Evolutionary conservation across 352 stramenopile species (phyloP).

Genomic region (Phytophthora tubulina): DNA sequence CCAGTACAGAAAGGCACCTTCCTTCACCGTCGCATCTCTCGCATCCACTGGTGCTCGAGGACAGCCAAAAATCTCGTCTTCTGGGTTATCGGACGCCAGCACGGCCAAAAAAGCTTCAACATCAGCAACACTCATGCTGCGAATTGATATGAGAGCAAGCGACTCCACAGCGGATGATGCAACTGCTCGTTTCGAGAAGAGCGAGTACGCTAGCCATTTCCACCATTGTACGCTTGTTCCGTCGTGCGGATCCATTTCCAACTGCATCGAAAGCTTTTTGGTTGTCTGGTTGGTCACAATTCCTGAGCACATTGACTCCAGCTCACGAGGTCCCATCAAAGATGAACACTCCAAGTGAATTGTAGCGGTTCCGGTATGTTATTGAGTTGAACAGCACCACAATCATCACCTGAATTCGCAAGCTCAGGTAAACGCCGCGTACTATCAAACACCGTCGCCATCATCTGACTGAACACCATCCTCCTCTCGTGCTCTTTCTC

Average conservation of each 20-base stretch:
- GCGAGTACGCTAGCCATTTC: conserved; percentile 25
- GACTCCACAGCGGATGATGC: conserved; percentile 9
- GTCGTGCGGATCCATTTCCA: background rate
- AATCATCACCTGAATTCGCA: background rate
- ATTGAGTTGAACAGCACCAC: background rate
- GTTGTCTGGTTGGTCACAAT: conserved; percentile 25
- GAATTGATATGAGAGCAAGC: conserved; percentile 7
- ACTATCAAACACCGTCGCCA: conserved; percentile 14
- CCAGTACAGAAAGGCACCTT: conserved; percentile 9
- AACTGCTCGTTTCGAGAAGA: conserved; percentile 22
- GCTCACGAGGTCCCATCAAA: background rate
- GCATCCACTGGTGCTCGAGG: background rate
- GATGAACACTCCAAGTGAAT: conserved; percentile 7
- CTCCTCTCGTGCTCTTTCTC: background rate
- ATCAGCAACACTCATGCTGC: conserved; percentile 4
- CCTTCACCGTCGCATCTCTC: conserved; percentile 3
- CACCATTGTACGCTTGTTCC: conserved; percentile 6
- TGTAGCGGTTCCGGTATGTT: background rate
- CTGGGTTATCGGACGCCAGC: conserved; percentile 10
- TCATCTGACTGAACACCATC: conserved; percentile 11
- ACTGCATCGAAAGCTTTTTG: conserved; percentile 20
- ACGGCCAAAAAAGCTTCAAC: conserved; percentile 10
- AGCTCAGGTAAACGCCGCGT: background rate
- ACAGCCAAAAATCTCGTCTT: conserved; percentile 20
- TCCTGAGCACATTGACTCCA: conserved; percentile 20